Conservation (phyloP, 257 asterid species). For the Thymus mandschuricus region DNA sequence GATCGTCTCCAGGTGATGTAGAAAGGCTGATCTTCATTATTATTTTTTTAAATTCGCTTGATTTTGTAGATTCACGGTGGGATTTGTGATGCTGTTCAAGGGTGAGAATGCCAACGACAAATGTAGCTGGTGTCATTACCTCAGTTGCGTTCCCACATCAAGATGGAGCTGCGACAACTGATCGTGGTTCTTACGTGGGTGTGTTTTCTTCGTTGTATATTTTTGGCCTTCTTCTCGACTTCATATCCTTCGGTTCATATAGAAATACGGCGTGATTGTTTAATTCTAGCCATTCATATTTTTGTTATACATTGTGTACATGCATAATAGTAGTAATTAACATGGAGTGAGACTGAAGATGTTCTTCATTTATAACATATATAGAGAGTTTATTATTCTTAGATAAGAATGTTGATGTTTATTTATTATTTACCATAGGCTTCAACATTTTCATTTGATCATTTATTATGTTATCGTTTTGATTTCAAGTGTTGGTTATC, state of each 20-base stretch:
- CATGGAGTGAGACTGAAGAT: neutral
- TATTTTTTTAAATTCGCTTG: too few relatives aligned
- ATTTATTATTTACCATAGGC: too few relatives aligned
- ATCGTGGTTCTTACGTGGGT: constrained; percentile 2
- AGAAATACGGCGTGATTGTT: constrained; percentile 12
- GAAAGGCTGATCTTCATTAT: neutral
- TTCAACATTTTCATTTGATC: too few relatives aligned
- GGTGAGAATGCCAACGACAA: constrained; percentile 73
- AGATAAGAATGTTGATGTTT: too few relatives aligned
- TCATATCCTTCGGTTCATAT: neutral
- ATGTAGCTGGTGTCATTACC: constrained; percentile 89
- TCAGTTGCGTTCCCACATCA: constrained; percentile 90
- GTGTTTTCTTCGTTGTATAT: neutral
- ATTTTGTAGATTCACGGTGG: constrained; percentile 59
- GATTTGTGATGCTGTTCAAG: constrained; percentile 69
- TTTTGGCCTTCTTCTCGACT: neutral
- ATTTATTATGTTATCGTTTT: too few relatives aligned
- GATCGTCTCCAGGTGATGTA: neutral
- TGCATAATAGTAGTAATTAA: neutral
- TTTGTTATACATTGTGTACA: constrained; percentile 26
- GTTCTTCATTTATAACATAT: constrained; percentile 2
- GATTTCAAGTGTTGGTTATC: too few relatives aligned
- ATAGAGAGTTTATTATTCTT: constrained; percentile 3
- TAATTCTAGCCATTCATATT: constrained; percentile 26
- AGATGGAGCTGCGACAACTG: constrained; percentile 75